These are phyloP conservation scores for Zasmidium cellare DNA, from an alignment of 2,329 filamentous ascomycete species.

Conservation along the genomic window DNA sequence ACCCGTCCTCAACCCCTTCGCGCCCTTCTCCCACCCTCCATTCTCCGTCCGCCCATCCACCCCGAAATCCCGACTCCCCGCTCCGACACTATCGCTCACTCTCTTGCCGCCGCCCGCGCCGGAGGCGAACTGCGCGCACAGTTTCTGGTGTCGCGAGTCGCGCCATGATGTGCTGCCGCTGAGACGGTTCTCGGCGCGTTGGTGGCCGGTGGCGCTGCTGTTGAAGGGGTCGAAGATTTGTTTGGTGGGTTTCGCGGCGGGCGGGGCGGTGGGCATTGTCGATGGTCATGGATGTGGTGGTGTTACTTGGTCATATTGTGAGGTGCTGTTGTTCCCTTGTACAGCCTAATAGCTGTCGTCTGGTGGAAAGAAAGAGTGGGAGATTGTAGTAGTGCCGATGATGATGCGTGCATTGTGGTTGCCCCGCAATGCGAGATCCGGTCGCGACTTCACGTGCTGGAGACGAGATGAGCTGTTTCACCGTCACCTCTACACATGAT, in stretches of 20 bases:
- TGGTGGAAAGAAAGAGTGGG: background rate
- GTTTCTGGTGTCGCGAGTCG: slow-evolving; percentile 66
- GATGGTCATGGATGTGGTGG: too few relatives aligned
- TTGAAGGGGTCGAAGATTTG: slow-evolving; percentile 69
- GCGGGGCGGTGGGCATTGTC: slow-evolving; percentile 22
- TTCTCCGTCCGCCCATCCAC: slow-evolving; percentile 53
- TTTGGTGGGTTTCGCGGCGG: slow-evolving; percentile 29
- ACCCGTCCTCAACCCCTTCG: slow-evolving; percentile 49
- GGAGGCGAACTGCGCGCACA: slow-evolving; percentile 66
- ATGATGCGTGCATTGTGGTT: slow-evolving; percentile 3
- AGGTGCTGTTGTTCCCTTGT: background rate
- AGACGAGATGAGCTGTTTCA: too few relatives aligned
- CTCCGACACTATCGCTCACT: slow-evolving; percentile 65
- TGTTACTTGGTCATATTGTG: background rate
- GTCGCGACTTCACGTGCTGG: too few relatives aligned
- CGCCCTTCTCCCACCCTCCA: slow-evolving; percentile 52
- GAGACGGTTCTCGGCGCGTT: slow-evolving; percentile 68
- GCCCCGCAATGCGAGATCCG: slow-evolving; percentile 12
- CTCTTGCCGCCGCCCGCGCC: slow-evolving; percentile 58
- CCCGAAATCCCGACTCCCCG: slow-evolving; percentile 59
- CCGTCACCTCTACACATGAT: too few relatives aligned
- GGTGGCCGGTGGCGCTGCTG: slow-evolving; percentile 83
- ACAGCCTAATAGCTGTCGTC: slow-evolving; percentile 10
- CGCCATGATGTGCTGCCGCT: slow-evolving; percentile 69
- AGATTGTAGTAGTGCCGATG: background rate